Evolutionary conservation across 257 asterid species (phyloP).

Genomic region (Striga asiatica): DNA sequence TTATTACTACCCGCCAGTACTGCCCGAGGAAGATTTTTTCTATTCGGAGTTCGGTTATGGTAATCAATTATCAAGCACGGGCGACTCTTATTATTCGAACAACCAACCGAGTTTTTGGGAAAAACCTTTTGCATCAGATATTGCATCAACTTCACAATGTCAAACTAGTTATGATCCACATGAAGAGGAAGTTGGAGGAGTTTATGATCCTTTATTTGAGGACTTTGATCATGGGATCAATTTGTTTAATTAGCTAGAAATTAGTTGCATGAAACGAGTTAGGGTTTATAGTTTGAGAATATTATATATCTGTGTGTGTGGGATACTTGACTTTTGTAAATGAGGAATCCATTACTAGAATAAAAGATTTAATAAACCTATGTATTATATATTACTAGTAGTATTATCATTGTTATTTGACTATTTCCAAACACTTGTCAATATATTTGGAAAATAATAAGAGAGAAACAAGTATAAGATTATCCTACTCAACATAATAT

Average conservation of each 20-base stretch:
- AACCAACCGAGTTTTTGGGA: conserved; percentile 9
- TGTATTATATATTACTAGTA: too few relatives aligned
- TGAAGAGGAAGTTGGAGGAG: background rate
- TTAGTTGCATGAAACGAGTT: background rate
- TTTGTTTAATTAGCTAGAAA: conserved; percentile 15
- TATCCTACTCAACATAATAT: too few relatives aligned
- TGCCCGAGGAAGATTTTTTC: conserved; percentile 6
- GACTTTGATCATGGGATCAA: conserved; percentile 12
- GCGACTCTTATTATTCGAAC: conserved; percentile 2
- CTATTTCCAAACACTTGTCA: too few relatives aligned
- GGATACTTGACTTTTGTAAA: too few relatives aligned
- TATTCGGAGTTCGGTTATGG: conserved; percentile 9
- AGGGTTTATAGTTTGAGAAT: too few relatives aligned
- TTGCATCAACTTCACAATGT: conserved; percentile 1
- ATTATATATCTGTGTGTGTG: too few relatives aligned
- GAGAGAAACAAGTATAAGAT: too few relatives aligned
- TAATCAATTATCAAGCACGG: conserved; percentile 19
- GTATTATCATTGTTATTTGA: too few relatives aligned
- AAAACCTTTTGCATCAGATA: background rate
- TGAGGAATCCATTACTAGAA: too few relatives aligned
- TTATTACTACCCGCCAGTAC: background rate
- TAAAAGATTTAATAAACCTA: too few relatives aligned
- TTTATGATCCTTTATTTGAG: conserved; percentile 14
- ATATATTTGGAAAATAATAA: too few relatives aligned
- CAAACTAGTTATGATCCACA: background rate